Evolutionary conservation across 106 monocot species (phyloP).

Genomic region (Phalaenopsis aphrodite): DNA sequence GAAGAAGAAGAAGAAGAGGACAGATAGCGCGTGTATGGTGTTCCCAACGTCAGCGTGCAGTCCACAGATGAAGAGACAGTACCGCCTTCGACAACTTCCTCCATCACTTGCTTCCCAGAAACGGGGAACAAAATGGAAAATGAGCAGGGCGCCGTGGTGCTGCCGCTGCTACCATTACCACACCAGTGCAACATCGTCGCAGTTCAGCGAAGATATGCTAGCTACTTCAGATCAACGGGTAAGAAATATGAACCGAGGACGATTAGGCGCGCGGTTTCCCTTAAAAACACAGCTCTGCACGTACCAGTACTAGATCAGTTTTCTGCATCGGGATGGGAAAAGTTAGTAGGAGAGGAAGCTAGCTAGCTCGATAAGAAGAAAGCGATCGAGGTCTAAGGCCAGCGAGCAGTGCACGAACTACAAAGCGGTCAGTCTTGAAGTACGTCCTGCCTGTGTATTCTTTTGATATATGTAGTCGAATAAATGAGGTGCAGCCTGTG

Average conservation of each 20-base stretch:
- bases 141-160: conserved; percentile 13
- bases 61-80: conserved; percentile 33
- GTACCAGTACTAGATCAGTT: conserved; percentile 4
- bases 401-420: background rate
- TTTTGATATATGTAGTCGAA: conserved; percentile 1
- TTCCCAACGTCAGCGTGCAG: conserved; percentile 84
- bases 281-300: background rate
- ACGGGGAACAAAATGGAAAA: conserved; percentile 50
- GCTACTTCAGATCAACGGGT: background rate
- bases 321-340: conserved; percentile 8
- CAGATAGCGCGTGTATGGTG: conserved; percentile 61
- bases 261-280: background rate
- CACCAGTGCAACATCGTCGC: conserved; percentile 23
- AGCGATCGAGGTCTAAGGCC: background rate
- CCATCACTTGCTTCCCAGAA: conserved; percentile 2
- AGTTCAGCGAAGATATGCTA: background rate
- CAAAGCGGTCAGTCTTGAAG: conserved; percentile 9
- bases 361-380: background rate
- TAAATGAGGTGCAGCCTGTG: background rate
- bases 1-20: background rate
- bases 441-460: conserved; percentile 3
- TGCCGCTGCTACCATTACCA: conserved; percentile 11
- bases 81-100: conserved; percentile 1
- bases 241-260: background rate
- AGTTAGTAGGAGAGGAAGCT: background rate